Evolutionary conservation across 805 yeast genomes (phyloP), one percentile per base, ranked within the genome.

Genomic region (Schwanniomyces yamadae): DNA sequence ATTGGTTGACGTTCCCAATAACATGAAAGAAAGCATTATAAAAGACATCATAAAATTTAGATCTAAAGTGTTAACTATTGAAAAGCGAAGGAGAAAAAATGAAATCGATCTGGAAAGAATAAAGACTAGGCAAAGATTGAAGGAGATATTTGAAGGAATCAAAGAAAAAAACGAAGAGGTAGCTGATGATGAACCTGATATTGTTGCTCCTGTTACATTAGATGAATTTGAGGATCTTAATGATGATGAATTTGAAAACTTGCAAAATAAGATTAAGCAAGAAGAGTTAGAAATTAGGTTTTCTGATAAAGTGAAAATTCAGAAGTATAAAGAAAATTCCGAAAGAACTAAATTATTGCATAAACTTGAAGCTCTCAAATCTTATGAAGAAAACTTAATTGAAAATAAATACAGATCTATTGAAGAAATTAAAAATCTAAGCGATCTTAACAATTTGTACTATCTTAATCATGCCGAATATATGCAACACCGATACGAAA

Each of bases 11-110:
- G 72, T 80, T 4, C 84, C 86, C 2, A 55, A 59, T 16, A 73
- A 73, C 17, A 61, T 75, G 63, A 54, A 73, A 29, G 80, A 77
- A 14, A 61, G 59, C n/a, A 73, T 80, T 23, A 71, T 66, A 13
- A 66, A 67, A 37, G 78, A 75, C 39, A 71, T 81, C 37, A 63
- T 78, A 39, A 73, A 70, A 41, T 81, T 81, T 50, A 57, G 86
- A 48, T 61, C 78, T 15, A 70, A 69, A 28, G 81, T 80, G 18
- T 49, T 78, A 34, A 69, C 69, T 26, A 56, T 75, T 18, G 85
- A 80, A 37, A 64, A 68, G 35, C 66, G 66, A 31, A 73, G 76
- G 30, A 64, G 82, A 28, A 73, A 69, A 33, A 62, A 62, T 39
- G 78, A 77, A 40, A 50, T 67, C 7, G 57, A 69, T 14, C 61